Conservation (phyloP, 371 early-diverging fungal species). For the Mortierella sp. region DNA sequence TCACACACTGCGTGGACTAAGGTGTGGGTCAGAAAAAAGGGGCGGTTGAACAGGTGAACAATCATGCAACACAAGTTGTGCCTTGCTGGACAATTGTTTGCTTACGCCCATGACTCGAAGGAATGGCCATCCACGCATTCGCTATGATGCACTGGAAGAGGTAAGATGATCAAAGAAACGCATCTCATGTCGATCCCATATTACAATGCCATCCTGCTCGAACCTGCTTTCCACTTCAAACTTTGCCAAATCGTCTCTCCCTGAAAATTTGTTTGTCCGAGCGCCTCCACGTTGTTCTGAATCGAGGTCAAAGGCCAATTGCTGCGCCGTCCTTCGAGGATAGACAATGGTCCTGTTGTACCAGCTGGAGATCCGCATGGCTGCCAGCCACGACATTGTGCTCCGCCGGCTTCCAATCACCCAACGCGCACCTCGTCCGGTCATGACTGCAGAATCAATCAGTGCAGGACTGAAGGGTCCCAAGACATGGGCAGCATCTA, state of each 20-base stretch:
- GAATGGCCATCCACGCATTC: no score
- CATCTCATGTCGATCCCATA: constrained; percentile 5
- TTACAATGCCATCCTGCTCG: neutral
- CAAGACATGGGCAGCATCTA: constrained; percentile 31
- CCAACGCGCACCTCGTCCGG: constrained; percentile 45
- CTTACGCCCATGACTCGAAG: neutral
- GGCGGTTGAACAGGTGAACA: neutral
- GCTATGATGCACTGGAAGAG: no score
- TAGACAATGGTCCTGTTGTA: constrained; percentile 36
- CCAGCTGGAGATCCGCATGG: constrained; percentile 36
- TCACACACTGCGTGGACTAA: no score
- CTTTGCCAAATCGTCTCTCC: no score
- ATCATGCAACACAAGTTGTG: no score
- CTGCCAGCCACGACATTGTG: constrained; percentile 52
- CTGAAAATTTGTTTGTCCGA: no score
- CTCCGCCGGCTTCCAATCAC: constrained; percentile 44
- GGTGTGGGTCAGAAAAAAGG: no score
- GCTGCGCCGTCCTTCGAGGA: constrained; percentile 10
- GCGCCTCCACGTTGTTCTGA: no score
- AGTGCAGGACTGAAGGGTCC: constrained; percentile 43
- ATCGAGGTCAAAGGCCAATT: neutral
- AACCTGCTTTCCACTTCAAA: no score
- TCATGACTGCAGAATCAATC: constrained; percentile 46
- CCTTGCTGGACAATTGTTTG: no score
- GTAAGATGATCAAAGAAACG: constrained; percentile 1